Base-by-base conservation (phyloP, 2,329 filamentous ascomycete genomes). In the Hymenotorrendiella dingleyae region DNA sequence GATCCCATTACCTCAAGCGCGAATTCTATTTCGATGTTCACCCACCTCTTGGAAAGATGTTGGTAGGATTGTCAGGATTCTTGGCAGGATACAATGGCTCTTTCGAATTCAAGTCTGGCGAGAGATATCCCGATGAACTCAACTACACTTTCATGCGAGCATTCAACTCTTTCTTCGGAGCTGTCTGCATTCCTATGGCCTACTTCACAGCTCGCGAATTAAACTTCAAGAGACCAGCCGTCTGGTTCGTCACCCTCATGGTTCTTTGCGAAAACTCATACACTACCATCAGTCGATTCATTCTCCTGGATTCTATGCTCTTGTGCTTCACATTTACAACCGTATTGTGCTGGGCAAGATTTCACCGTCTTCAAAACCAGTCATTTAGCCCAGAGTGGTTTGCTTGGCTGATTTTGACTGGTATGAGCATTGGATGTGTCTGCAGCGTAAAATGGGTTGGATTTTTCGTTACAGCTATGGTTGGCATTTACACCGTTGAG, bases 191-290 rank as follows among this genome's bases (percentile, higher is more conserved):
- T 35, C 93, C 93, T 14, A 70, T 98, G 66, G 91, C 93, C 43
- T 98, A 97, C 72, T 97, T 79, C 65, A 98, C 93, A 27, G 91
- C 91, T 24, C 86, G 84, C 59, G 90, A 96, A 67, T 72, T 98
- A 58, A 86, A 89, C 62, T 83, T 97, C 62, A 82, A 80, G 62
- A 81, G 85, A 53, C 83, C 88, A 30, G 85, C 90, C 37, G 87
- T 96, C 54, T 98, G 93, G 93, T 75, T 98, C 44, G 82, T 97
- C 45, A 93, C 90, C 16, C 72, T 97, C 56, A 96, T 96, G 87
- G 90, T 98, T 33, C 80, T 98, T 30, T 98, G 89, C 72, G 93
- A 98, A 67, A 98, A 98, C 73, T 97, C 93, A 39, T 98, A 97
- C 71, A 95, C 93, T 36, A 97, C 94, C 23, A 98, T 98, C 67